These are phyloP conservation scores for Cystofilobasidium macerans DNA, from an alignment of 768 basidiomycete species.

Conservation along the genomic window DNA sequence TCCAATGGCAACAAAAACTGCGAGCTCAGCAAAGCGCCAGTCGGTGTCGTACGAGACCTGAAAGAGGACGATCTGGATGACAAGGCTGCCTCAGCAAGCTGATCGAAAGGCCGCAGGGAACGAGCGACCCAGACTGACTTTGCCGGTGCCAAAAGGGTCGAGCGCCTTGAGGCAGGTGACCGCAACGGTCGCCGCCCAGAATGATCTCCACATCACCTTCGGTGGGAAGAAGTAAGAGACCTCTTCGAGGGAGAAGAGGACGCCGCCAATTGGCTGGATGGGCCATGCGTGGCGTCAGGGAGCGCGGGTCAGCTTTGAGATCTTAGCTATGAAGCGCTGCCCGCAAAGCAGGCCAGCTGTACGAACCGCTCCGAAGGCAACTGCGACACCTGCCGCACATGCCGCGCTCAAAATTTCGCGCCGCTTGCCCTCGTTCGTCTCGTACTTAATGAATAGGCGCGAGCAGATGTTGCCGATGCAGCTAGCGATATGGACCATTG, in stretches of 20 bases:
- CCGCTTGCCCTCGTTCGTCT: constrained; percentile 90
- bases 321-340: constrained; percentile 11
- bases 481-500: constrained; percentile 59
- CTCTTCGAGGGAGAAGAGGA: constrained; percentile 71
- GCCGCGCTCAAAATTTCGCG: constrained; percentile 92
- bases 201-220: constrained; percentile 96
- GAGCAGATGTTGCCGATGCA: constrained; percentile 90
- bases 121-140: constrained; percentile 44
- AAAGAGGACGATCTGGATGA: constrained; percentile 19
- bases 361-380: constrained; percentile 37
- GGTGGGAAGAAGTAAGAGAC: constrained; percentile 95
- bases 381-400: constrained; percentile 76
- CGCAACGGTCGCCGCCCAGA: constrained; percentile 77
- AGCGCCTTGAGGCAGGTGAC: constrained; percentile 68
- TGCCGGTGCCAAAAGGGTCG: constrained; percentile 90
- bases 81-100: neutral
- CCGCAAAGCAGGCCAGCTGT: neutral
- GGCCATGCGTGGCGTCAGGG: no score
- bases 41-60: constrained; percentile 82
- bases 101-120: constrained; percentile 53
- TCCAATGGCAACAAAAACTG: constrained; percentile 75
- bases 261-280: constrained; percentile 53
- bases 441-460: constrained; percentile 74
- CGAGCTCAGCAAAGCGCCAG: constrained; percentile 81
- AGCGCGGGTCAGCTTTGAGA: neutral